These are phyloP conservation scores for Lactifluus piperatus DNA, from an alignment of 768 basidiomycete species.

Conservation along the genomic window DNA sequence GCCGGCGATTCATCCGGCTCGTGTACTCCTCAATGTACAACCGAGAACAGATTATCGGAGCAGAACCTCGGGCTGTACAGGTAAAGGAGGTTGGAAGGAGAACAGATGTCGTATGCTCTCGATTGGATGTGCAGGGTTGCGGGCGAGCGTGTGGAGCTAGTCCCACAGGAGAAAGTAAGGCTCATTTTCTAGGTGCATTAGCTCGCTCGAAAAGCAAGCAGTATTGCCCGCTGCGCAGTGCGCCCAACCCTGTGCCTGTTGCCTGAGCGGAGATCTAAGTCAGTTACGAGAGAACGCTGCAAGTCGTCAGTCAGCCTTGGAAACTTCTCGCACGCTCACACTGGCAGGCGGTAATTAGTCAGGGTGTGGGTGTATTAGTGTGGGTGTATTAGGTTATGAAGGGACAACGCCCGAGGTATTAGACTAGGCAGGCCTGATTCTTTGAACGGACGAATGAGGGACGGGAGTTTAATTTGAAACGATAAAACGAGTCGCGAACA, in stretches of 20 bases:
- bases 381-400: not conserved
- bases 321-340: not conserved
- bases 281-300: not conserved
- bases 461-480: not conserved
- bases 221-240: not conserved
- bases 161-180: not conserved
- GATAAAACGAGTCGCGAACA: not conserved
- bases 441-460: not conserved
- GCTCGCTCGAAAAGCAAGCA: not conserved
- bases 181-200: too few species aligned
- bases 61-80: too few species aligned
- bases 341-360: not conserved
- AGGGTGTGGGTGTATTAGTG: too few species aligned
- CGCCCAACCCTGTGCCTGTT: conserved; percentile 5
- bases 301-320: not conserved
- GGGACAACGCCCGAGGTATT: not conserved
- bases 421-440: not conserved
- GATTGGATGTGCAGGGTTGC: not conserved
- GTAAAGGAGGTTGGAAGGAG: not conserved
- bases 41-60: not conserved
- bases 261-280: conserved; percentile 13
- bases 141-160: not conserved
- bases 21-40: not conserved
- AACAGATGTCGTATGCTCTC: not conserved
- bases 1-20: not conserved